Evolutionary conservation across 2,329 filamentous ascomycete species (phyloP).

Genomic region (Aspergillus quadricinctus): DNA sequence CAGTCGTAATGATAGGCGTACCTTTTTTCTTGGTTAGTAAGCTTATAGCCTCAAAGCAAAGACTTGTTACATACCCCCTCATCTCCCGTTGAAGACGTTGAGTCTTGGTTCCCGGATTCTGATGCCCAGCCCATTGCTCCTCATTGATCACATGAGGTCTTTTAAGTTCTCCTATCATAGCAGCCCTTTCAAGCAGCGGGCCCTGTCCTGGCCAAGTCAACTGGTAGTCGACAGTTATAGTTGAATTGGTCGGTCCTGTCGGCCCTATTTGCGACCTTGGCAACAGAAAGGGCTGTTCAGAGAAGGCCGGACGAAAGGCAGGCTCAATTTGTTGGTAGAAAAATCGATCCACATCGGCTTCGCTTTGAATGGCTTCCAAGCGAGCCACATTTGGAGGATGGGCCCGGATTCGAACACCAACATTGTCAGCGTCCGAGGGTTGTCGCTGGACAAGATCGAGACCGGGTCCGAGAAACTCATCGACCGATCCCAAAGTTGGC

Average conservation of each 20-base stretch:
- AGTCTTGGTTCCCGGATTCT: not conserved
- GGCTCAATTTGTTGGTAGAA: not conserved
- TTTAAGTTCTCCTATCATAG: not conserved
- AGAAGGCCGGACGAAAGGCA: not conserved
- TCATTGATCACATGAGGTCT: not conserved
- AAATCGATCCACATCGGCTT: not conserved
- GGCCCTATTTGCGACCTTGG: not conserved
- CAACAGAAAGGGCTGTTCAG: not conserved
- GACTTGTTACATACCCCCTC: not conserved
- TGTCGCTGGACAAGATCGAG: too few relatives aligned
- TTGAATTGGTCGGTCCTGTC: not conserved
- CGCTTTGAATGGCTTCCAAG: not conserved
- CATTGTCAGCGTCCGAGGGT: too few relatives aligned
- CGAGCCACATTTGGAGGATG: not conserved
- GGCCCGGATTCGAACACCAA: not conserved
- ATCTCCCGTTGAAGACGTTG: not conserved
- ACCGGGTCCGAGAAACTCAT: not conserved
- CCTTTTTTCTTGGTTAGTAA: not conserved
- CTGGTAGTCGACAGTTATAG: not conserved
- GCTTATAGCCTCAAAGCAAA: not conserved
- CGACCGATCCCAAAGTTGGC: not conserved
- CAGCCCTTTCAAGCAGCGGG: not conserved
- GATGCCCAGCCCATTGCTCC: not conserved
- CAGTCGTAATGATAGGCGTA: not conserved
- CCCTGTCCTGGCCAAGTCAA: not conserved